A percentile compares a stretch with the other conserved stretches of the same genome.
Conservation (phyloP, 192 early-diverging fungal species). For the Linnemannia elongata region DNA sequence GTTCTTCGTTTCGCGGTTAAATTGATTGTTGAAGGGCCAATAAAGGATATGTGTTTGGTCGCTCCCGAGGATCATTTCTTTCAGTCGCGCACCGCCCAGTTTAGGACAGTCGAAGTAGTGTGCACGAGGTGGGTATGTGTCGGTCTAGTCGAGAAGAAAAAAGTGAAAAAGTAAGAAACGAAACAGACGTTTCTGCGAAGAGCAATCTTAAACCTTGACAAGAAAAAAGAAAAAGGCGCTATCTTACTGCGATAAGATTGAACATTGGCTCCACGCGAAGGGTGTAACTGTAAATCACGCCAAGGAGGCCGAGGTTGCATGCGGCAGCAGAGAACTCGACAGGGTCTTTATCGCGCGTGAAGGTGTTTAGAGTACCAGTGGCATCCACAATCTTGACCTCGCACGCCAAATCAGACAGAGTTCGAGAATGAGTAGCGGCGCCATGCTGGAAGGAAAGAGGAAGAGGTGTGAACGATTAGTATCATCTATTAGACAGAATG, state of each 20-base stretch:
- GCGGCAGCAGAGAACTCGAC: constrained; percentile 28
- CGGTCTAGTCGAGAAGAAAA: neutral
- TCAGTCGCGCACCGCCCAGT: constrained; percentile 13
- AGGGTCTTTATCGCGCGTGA: constrained; percentile 19
- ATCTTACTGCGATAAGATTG: constrained; percentile 28
- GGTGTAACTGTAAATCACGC: no score
- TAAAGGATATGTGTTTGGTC: constrained; percentile 43
- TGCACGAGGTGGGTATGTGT: constrained; percentile 19
- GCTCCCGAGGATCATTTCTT: constrained; percentile 13
- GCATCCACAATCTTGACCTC: constrained; percentile 38
- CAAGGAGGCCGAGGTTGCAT: no score
- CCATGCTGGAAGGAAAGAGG: constrained; percentile 33
- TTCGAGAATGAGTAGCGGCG: constrained; percentile 23
- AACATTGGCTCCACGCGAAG: no score
- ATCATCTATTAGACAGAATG: neutral
- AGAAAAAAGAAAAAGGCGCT: no score
- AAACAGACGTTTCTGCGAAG: no score
- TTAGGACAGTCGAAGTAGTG: neutral
- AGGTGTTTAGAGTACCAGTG: constrained; percentile 33
- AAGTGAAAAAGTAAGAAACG: no score
- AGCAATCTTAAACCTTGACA: no score
- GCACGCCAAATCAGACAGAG: constrained; percentile 26
- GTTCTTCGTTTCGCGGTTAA: neutral
- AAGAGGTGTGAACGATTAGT: constrained; percentile 3
- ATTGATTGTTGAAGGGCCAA: constrained; percentile 41